Evolutionary conservation across 371 early-diverging fungal species (phyloP), one percentile per base, ranked within the genome.

Genomic region (Chytridiales sp.): DNA sequence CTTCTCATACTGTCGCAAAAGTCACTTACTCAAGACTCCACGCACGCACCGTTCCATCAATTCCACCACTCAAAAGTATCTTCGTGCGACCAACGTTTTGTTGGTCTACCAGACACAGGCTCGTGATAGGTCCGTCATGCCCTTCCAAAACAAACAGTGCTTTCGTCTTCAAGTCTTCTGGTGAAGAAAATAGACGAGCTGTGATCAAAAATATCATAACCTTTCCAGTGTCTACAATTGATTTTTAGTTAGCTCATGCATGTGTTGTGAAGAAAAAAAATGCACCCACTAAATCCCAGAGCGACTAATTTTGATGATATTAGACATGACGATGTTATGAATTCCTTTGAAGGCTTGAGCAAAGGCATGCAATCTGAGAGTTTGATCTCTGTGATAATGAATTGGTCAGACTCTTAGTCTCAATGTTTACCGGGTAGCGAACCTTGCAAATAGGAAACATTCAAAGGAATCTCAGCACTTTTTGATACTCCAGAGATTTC

Each of bases 11-110:
- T 49, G 30, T 15, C 50, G 17, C 0, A 21, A 19, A 48, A 29
- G 1, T 6, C 15, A 44, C 79, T 69, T 79, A 88, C 88, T 84
- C 83, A 9, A 88, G 53, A 51, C 86, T 84, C 92, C 92, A 92
- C 26, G 90, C 82, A 61, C 81, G 79, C 22, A 89, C 83, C 8
- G 82, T 78, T 29, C 88, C 87, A 66, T 89, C 89, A 21, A 65
- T 69, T 5, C 87, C 85, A 24, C 90, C 75, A 41, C 72, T 74
- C 26, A 79, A n/a, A 11, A 79, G 49, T 2, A 63, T n/a, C 11
- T 41, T 36, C 41, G 70, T 66, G 21, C 51, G n/a, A 13, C 50
- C 55, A 5, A 42, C 32, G 22, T 36, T 31, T 26, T 46, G 40
- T 35, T 26, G 47, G 5, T 63, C 64, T 13, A 67, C 47, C 22